A percentile compares a stretch with the other conserved stretches of the same genome.
Evolutionary conservation across 176 grass and related monocot species (phyloP).

Genomic region (Chloris gayana): DNA sequence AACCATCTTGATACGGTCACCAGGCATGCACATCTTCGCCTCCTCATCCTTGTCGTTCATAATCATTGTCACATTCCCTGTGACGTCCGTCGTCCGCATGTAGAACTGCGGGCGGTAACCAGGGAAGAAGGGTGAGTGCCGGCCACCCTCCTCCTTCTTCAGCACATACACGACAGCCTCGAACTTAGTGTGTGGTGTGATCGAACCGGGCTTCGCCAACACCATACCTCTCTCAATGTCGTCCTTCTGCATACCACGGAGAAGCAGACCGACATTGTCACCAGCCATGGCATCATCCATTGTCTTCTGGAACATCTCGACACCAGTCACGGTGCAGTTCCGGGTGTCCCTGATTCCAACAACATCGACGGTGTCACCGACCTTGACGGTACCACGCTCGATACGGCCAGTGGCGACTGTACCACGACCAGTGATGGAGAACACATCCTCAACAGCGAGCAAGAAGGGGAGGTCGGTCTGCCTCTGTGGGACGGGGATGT

Average conservation of each 20-base stretch:
- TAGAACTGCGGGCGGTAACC: conserved; percentile 93
- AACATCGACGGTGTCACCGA: conserved; percentile 71
- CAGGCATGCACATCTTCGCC: conserved; percentile 90
- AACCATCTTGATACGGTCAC: conserved; percentile 85
- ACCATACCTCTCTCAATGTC: conserved; percentile 95
- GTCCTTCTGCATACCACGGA: conserved; percentile 76
- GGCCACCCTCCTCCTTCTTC: conserved; percentile 92
- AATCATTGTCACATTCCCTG: conserved; percentile 68
- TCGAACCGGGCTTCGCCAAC: conserved; percentile 60
- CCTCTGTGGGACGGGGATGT: conserved; percentile 84
- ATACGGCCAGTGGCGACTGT: conserved; percentile 84
- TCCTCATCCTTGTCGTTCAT: conserved; percentile 99
- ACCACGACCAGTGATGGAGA: conserved; percentile 94
- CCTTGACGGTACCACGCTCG: conserved; percentile 83
- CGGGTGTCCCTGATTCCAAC: conserved; percentile 83
- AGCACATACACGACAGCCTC: conserved; percentile 85
- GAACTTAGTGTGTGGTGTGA: conserved; percentile 94
- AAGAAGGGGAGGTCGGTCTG: conserved; percentile 89
- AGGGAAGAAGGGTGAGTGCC: conserved; percentile 82
- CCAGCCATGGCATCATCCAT: conserved; percentile 90
- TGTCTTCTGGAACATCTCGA: conserved; percentile 97
- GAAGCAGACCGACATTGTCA: conserved; percentile 78
- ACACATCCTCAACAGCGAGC: conserved; percentile 88
- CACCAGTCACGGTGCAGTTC: conserved; percentile 73
- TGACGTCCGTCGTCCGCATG: conserved; percentile 90